These are phyloP conservation scores for Exophiala viscosa DNA, from an alignment of 2,329 filamentous ascomycete species.

Conservation along the genomic window DNA sequence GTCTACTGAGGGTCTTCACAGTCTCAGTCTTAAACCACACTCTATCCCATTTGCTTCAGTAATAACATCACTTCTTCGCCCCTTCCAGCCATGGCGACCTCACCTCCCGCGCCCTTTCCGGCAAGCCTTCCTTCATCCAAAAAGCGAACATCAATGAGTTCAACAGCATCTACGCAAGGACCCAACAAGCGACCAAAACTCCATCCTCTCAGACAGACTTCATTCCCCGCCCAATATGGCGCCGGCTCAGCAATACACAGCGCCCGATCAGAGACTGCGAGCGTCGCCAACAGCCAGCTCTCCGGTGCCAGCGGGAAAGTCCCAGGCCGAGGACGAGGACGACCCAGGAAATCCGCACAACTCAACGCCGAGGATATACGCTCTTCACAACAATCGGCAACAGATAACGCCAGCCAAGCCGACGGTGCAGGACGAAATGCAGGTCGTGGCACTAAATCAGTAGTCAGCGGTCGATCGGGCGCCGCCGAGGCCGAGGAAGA, in stretches of 20 bases:
- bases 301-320: conserved; percentile 24
- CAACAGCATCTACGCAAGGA: conserved; percentile 34
- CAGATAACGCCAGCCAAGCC: conserved; percentile 14
- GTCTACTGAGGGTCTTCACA: too few relatives aligned
- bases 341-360: conserved; percentile 27
- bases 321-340: conserved; percentile 23
- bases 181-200: conserved; percentile 31
- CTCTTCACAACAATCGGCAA: conserved; percentile 6
- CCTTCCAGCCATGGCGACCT: conserved; percentile 23
- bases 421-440: conserved; percentile 10
- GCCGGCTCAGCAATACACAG: conserved; percentile 16
- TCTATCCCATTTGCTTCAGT: not conserved
- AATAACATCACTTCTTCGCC: not conserved
- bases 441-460: conserved; percentile 21
- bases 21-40: too few relatives aligned
- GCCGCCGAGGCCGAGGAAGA: conserved; percentile 26
- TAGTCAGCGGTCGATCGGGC: conserved; percentile 24
- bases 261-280: conserved; percentile 29
- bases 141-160: conserved; percentile 42
- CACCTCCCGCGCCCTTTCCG: conserved; percentile 26
- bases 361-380: conserved; percentile 23
- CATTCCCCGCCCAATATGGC: conserved; percentile 36
- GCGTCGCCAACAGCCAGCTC: conserved; percentile 22
- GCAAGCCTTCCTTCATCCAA: conserved; percentile 32
- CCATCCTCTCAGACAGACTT: conserved; percentile 48